Conservation (phyloP, 177 flowering plant species). For the Vitis hybrid region DNA sequence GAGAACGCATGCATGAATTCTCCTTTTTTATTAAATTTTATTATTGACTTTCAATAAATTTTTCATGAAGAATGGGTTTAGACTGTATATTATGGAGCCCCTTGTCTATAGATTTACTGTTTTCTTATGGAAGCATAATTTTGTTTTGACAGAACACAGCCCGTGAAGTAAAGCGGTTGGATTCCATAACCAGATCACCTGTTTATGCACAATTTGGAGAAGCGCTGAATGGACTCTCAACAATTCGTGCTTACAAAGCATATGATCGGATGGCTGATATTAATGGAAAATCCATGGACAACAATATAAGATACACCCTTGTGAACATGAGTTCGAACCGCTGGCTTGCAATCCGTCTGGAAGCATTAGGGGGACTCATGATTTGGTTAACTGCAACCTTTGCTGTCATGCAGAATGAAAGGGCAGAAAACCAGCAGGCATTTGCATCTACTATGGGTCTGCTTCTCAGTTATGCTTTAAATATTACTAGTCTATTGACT, state of each 20-base stretch:
- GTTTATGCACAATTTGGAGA: slow-evolving; percentile 99
- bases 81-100: no score
- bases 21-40: background rate
- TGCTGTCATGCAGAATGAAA: slow-evolving; percentile 94
- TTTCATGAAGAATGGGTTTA: no score
- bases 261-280: slow-evolving; percentile 89
- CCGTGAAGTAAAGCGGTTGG: slow-evolving; percentile 93
- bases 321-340: slow-evolving; percentile 86
- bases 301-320: slow-evolving; percentile 84
- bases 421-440: slow-evolving; percentile 73
- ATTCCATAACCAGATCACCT: slow-evolving; percentile 92
- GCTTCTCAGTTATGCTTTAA: slow-evolving; percentile 90
- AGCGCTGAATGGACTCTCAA: slow-evolving; percentile 88
- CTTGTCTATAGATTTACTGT: no score
- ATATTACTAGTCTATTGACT: slow-evolving; percentile 76
- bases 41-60: background rate
- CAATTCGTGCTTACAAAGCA: slow-evolving; percentile 95
- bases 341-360: slow-evolving; percentile 89
- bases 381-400: slow-evolving; percentile 96
- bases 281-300: slow-evolving; percentile 95
- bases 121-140: background rate
- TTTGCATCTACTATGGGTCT: slow-evolving; percentile 98
- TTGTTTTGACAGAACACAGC: slow-evolving; percentile 70
- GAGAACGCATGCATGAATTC: no score
- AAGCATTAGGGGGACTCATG: slow-evolving; percentile 88